Evolutionary conservation across 768 basidiomycete genomes (phyloP), one percentile per base, ranked within the genome.

Genomic region (Naematelia aurantialba): DNA sequence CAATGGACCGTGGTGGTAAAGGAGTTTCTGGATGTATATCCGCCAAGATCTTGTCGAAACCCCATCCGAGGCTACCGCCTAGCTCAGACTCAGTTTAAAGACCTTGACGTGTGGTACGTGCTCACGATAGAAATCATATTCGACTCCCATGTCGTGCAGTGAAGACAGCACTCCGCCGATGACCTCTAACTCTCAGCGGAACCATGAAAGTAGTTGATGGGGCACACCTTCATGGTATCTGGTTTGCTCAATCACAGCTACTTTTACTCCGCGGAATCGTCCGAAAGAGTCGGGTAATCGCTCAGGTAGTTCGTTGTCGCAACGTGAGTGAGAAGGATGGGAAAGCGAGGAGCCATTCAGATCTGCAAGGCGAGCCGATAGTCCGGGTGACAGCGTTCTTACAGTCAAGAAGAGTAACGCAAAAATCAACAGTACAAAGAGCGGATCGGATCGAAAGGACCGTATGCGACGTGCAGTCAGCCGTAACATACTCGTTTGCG

Each of bases 221-320:
- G 30, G 2, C 52, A 4, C 14, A 44, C 52, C 52, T 17, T 54
- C 52, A 44, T 54, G 52, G 25, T 42, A 54, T n/a, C 13, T 13
- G 14, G 17, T 54, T 34, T 54, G 52, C 31, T 54, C 52, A 34
- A 54, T 19, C 30, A 54, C 52, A 22, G 52, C 52, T 13, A 54
- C 8, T 39, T 39, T 39, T 39, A 39, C 17, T 39, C 34, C 34
- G 17, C 8, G 34, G 17, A 39, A 39, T 39, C 8, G 17, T 17
- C 17, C 17, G 34, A 39, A 39, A 17, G 34, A 39, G 8, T 17
- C 8, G 17, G 34, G 34, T 39, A 39, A n/a, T n/a, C n/a, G n/a
- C n/a, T n/a, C n/a, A n/a, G n/a, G n/a, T n/a, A n/a, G n/a, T n/a
- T n/a, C n/a, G n/a, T n/a, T n/a, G n/a, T n/a, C n/a, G n/a, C n/a